Evolutionary conservation across 192 early-diverging fungal species (phyloP), one percentile per base, ranked within the genome.

Genomic region (Phycomyces nitens): DNA sequence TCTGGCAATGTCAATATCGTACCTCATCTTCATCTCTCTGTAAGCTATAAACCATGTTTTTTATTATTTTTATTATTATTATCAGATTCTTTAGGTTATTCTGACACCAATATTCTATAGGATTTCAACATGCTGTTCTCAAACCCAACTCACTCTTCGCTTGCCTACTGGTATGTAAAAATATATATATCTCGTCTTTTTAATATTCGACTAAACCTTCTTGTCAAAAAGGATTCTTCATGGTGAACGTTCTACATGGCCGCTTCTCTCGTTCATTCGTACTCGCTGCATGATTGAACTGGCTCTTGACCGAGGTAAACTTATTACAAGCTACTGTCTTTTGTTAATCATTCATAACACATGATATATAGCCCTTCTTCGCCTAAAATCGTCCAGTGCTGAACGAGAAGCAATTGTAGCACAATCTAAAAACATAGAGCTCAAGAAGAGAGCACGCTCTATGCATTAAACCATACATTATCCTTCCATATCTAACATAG

Each of bases 231-330:
- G 89, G 89, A 86, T 93, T 42, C 38, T 80, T 16, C 90, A 91
- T 60, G 91, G 91, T n/a, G 87, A 93, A 64, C 79, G 83, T 53
- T 82, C 88, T 3, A 88, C 89, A 0, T 93, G 91, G 91, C 91
- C 91, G 2, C 74, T 83, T 34, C 58, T 93, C 12, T 77, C 83
- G 5, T 70, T 93, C 65, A 88, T 91, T 58, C 76, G 74, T 23
- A 79, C 82, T 50, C 74, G 91, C n/a, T 82, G 82, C 22, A 80
- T 78, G 71, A 81, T 93, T 52, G 91, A 93, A 69, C 59, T 89
- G 22, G 85, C 81, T 23, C 69, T 93, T 14, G 86, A 92, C 54
- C 51, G 72, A 68, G 73, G 67, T 70, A 57, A 44, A 38, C 40
- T 14, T 43, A n/a, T 61, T 26, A 8, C 12, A 15, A 5, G 26